These are phyloP conservation scores for Wallacemonas sp. DNA, from an alignment of 208 protist species.

Conservation along the genomic window DNA sequence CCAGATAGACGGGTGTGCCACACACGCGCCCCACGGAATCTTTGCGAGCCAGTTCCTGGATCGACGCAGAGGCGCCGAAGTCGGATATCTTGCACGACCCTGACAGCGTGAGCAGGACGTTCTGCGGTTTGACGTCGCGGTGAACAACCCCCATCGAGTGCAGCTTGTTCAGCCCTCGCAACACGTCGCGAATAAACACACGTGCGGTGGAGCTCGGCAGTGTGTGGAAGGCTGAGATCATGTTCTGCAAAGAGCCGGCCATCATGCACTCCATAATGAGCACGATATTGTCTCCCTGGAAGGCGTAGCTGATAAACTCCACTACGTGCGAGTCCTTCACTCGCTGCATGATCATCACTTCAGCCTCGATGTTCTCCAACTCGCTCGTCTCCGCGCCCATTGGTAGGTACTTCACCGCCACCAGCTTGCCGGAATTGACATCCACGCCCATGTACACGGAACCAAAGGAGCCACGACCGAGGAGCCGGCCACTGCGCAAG, in stretches of 20 bases:
- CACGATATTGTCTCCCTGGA: slow-evolving; percentile 64
- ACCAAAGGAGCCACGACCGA: slow-evolving; percentile 87
- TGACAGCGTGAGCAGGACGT: slow-evolving; percentile 80
- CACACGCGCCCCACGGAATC: slow-evolving; percentile 53
- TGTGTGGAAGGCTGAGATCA: slow-evolving; percentile 67
- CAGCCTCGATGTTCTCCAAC: slow-evolving; percentile 61
- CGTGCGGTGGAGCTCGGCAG: slow-evolving; percentile 68
- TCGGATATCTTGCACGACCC: slow-evolving; percentile 91
- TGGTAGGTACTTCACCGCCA: slow-evolving; percentile 86
- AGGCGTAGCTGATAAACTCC: slow-evolving; percentile 83
- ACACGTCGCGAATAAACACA: slow-evolving; percentile 80
- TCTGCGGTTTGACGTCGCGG: slow-evolving; percentile 91
- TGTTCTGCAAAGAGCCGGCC: slow-evolving; percentile 77
- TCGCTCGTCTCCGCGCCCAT: slow-evolving; percentile 66
- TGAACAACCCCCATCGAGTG: slow-evolving; percentile 85
- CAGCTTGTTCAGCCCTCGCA: slow-evolving; percentile 80
- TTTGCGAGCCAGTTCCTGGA: slow-evolving; percentile 66
- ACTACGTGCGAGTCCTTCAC: slow-evolving; percentile 87
- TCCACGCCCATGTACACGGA: slow-evolving; percentile 88
- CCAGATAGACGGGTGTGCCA: slow-evolving; percentile 88
- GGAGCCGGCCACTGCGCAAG: slow-evolving; percentile 69
- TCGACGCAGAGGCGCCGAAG: slow-evolving; percentile 83
- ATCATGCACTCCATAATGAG: slow-evolving; percentile 92
- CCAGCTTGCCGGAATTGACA: slow-evolving; percentile 67
- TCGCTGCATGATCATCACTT: slow-evolving; percentile 79